Conservation (phyloP, 1,284 basidiomycete species). For the Ustilago nuda region DNA sequence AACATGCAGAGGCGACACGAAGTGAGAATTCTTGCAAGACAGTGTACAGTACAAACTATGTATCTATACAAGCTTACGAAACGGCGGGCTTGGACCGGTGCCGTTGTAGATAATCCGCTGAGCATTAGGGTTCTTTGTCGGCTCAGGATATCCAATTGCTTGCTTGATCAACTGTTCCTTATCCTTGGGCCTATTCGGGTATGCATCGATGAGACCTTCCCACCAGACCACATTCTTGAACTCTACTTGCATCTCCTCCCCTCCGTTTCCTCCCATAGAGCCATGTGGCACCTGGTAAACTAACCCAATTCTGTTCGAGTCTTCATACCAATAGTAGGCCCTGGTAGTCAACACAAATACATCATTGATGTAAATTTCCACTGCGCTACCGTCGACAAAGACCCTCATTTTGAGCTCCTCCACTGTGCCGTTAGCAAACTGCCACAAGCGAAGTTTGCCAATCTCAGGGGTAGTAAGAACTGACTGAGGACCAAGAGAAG, state of each 20-base stretch:
- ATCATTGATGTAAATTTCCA: slow-evolving; percentile 49
- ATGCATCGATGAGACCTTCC: slow-evolving; percentile 42
- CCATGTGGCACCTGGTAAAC: slow-evolving; percentile 26
- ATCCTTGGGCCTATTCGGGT: slow-evolving; percentile 30
- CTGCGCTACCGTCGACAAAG: slow-evolving; percentile 41
- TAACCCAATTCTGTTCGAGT: slow-evolving; percentile 27
- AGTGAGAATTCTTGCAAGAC: background rate
- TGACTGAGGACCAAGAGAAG: slow-evolving; percentile 22
- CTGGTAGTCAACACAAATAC: slow-evolving; percentile 37
- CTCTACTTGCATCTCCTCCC: slow-evolving; percentile 5
- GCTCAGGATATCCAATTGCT: slow-evolving; percentile 32
- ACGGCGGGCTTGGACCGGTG: slow-evolving; percentile 21
- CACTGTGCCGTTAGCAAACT: slow-evolving; percentile 1
- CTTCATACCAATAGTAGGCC: slow-evolving; percentile 36
- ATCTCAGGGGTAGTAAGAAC: slow-evolving; percentile 21
- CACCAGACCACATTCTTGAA: slow-evolving; percentile 29
- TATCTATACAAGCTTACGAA: slow-evolving; percentile 20
- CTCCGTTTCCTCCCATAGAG: background rate
- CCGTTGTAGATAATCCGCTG: slow-evolving; percentile 32
- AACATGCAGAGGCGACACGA: too few relatives aligned
- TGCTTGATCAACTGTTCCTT: slow-evolving; percentile 26
- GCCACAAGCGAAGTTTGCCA: slow-evolving; percentile 42
- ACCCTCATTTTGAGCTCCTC: slow-evolving; percentile 24
- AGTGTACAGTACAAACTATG: too few relatives aligned
- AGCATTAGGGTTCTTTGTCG: slow-evolving; percentile 27